These are phyloP conservation scores for Neopestalotiopsis clavispora DNA, from an alignment of 2,329 filamentous ascomycete genomes.

Conservation along the genomic window DNA sequence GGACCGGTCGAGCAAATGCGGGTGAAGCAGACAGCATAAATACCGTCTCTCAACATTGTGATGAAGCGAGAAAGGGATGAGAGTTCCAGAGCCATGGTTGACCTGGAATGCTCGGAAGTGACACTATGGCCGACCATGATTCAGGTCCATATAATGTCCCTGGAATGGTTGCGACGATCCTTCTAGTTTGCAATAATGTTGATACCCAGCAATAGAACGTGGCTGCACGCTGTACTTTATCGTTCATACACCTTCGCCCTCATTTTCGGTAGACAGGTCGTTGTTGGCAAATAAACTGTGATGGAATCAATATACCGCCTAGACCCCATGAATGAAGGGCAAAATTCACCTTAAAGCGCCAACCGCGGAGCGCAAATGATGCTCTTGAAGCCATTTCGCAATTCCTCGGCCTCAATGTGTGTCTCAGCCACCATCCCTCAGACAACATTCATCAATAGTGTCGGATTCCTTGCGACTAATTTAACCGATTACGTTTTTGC, in stretches of 20 bases:
- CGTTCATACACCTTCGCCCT: not conserved
- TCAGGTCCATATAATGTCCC: conserved; percentile 20
- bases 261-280: not conserved
- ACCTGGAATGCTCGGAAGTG: conserved; percentile 11
- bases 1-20: not conserved
- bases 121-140: conserved; percentile 23
- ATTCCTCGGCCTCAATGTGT: not conserved
- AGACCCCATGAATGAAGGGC: not conserved
- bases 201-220: not conserved
- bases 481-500: not conserved
- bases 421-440: conserved; percentile 8
- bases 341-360: not conserved
- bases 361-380: not conserved
- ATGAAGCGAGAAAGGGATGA: not conserved
- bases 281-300: not conserved
- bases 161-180: conserved; percentile 27
- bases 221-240: too few species aligned
- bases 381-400: not conserved
- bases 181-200: conserved; percentile 3
- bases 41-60: not conserved
- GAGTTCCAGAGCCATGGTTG: not conserved
- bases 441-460: not conserved
- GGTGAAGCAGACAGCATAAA: conserved; percentile 2
- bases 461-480: not conserved
- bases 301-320: not conserved